Conservation (phyloP, 2,329 filamentous ascomycete genomes). For the Microsporum canis region DNA sequence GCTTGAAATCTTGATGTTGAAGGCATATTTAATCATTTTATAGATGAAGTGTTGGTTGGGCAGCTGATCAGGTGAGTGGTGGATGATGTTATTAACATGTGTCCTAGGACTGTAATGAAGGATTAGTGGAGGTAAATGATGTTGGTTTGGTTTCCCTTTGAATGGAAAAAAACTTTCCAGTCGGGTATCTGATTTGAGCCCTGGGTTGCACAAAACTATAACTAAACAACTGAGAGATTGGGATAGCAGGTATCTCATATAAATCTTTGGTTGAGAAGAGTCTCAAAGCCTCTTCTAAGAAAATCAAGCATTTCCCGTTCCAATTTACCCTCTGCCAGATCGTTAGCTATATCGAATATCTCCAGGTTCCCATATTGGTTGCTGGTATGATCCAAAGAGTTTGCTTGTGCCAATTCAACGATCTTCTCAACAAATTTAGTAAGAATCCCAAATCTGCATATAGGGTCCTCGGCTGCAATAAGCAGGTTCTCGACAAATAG, state of each 20-base stretch:
- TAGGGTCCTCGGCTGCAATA: constrained; percentile 6
- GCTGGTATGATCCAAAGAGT: constrained; percentile 5
- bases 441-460: constrained; percentile 8
- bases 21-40: neutral
- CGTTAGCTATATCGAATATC: constrained; percentile 2
- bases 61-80: too few relatives aligned
- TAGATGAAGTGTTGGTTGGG: neutral
- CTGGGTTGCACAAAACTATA: too few relatives aligned
- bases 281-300: constrained; percentile 5
- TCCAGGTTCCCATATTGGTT: constrained; percentile 1
- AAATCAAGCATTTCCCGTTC: constrained; percentile 5
- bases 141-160: too few relatives aligned
- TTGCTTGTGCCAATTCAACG: constrained; percentile 3
- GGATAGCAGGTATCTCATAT: too few relatives aligned
- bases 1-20: neutral
- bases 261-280: neutral
- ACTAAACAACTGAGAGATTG: too few relatives aligned
- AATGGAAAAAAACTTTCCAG: too few relatives aligned
- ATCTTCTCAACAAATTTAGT: constrained; percentile 7
- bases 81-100: too few relatives aligned
- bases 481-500: constrained; percentile 9
- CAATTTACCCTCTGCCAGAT: neutral
- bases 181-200: too few relatives aligned
- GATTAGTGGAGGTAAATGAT: too few relatives aligned
- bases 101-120: too few relatives aligned